Evolutionary conservation across 176 grass and related monocot species (phyloP).

Genomic region (Sorghum bicolor): Sorghum_bicolor_NCBIv3 NC_012877.2:2639001-2639500

Average conservation of each 20-base stretch:
- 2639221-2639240: not conserved
- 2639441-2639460: constrained; percentile 33
- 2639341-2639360: constrained; percentile 30
- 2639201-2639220: constrained; percentile 21
- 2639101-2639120: not conserved
- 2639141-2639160: not conserved
- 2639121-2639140: not conserved
- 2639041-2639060: not conserved
- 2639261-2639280: not conserved
- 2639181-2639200: not conserved
- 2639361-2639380: not conserved
- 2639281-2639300: not conserved
- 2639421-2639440: constrained; percentile 36
- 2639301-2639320: constrained; percentile 15
- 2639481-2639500: not conserved
- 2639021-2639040: not conserved
- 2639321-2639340: not conserved
- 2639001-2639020: not conserved
- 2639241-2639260: not conserved
- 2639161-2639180: constrained; percentile 32
- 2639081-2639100: not conserved
- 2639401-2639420: not conserved
- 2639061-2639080: not conserved
- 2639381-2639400: constrained; percentile 18
- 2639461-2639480: not conserved